These are phyloP conservation scores for Lepidium didymum DNA, from an alignment of 345 rosid genomes.

Conservation along the genomic window DNA sequence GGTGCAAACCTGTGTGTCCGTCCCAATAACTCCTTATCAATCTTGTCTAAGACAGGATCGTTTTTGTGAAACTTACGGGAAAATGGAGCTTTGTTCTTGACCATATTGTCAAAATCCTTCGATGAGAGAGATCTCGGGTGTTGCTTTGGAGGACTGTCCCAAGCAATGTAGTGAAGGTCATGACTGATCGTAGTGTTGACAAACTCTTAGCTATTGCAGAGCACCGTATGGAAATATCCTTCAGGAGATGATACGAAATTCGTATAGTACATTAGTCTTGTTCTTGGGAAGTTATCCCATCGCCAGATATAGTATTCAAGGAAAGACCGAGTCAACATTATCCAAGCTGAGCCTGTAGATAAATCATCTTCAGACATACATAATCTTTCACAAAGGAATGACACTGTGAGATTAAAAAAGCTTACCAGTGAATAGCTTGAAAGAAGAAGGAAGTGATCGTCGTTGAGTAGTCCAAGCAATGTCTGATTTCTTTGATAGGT, in stretches of 20 bases:
- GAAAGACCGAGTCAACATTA: slow-evolving; percentile 61
- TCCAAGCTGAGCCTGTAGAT: slow-evolving; percentile 81
- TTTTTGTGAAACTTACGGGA: slow-evolving; percentile 80
- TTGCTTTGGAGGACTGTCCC: slow-evolving; percentile 97
- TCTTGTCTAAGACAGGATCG: slow-evolving; percentile 71
- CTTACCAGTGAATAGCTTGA: slow-evolving; percentile 82
- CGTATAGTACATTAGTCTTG: slow-evolving; percentile 74
- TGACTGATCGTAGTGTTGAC: slow-evolving; percentile 57
- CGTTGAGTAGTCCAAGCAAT: slow-evolving; percentile 80
- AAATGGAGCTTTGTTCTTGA: slow-evolving; percentile 74
- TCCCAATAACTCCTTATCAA: slow-evolving; percentile 64
- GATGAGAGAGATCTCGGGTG: slow-evolving; percentile 59
- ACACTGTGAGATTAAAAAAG: slow-evolving; percentile 1
- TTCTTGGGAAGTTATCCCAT: slow-evolving; percentile 84
- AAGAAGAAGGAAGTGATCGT: slow-evolving; percentile 74
- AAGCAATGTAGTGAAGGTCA: slow-evolving; percentile 92
- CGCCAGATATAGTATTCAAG: slow-evolving; percentile 85
- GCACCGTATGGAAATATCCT: slow-evolving; percentile 94
- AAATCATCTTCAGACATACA: not conserved
- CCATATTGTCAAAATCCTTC: slow-evolving; percentile 75
- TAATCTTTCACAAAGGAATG: not conserved
- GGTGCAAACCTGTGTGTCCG: slow-evolving; percentile 55
- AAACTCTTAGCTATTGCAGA: slow-evolving; percentile 66
- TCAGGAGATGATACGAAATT: slow-evolving; percentile 88
- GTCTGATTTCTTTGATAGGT: slow-evolving; percentile 81